A percentile compares a stretch with the other conserved stretches of the same genome.
These are phyloP conservation scores for Beauveria medogensis DNA, from an alignment of 2,329 filamentous ascomycete species.

Conservation along the genomic window DNA sequence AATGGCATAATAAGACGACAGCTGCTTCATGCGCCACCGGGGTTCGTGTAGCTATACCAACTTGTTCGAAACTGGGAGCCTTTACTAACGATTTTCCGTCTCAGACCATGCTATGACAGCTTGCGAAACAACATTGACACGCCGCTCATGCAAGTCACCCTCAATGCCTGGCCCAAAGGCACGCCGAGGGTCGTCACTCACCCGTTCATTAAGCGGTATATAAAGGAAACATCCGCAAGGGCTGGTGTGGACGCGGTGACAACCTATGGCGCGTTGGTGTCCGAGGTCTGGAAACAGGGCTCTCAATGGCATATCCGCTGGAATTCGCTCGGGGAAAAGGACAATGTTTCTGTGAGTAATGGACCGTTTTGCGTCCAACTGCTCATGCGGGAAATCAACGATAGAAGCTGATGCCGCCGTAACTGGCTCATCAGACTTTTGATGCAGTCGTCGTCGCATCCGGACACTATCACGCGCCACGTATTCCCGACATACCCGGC, in stretches of 20 bases:
- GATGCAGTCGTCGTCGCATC: conserved; percentile 59
- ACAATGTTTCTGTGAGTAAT: neutral
- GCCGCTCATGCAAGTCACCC: conserved; percentile 34
- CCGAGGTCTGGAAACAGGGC: neutral
- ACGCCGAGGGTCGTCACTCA: conserved; percentile 54
- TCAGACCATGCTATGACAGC: conserved; percentile 44
- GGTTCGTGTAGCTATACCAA: neutral
- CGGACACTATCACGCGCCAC: conserved; percentile 59
- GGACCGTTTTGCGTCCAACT: no score
- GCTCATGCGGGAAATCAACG: no score
- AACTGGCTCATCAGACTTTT: conserved; percentile 30
- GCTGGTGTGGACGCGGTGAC: neutral
- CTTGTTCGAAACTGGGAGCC: no score
- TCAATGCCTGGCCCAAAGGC: conserved; percentile 46
- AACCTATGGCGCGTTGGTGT: neutral
- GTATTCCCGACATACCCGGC: conserved; percentile 52
- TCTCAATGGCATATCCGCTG: neutral
- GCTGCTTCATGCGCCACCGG: neutral
- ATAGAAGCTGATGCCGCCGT: no score
- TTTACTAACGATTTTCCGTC: conserved; percentile 21
- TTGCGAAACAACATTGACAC: conserved; percentile 71
- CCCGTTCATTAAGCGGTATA: neutral
- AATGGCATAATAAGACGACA: neutral
- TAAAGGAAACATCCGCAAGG: neutral
- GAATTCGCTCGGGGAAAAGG: neutral